Percentiles rank a stretch among this genome's conserved stretches.
phyloP scores from a whole-genome alignment of 805 yeast species.

The Wickerhamomyces rabaulensis region DNA sequence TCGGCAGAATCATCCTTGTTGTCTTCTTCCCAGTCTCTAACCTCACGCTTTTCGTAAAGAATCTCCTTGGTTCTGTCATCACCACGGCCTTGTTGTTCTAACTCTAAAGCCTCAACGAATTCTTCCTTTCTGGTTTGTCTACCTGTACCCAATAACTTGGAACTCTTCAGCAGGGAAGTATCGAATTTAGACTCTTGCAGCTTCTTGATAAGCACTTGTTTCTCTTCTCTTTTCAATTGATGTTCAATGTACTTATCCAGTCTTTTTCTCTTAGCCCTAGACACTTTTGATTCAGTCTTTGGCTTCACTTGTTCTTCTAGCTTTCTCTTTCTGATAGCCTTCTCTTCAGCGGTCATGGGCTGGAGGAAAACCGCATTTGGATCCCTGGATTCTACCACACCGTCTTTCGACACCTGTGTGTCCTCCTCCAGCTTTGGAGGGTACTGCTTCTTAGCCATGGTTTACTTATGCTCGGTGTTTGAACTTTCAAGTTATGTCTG shows the following conservation, averaged over 20 bases:
- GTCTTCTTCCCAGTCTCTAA: slow-evolving; percentile 53
- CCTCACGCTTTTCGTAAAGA: slow-evolving; percentile 63
- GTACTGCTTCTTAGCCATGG: slow-evolving; percentile 39
- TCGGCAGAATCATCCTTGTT: slow-evolving; percentile 24
- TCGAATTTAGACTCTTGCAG: slow-evolving; percentile 61
- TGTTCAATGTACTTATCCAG: slow-evolving; percentile 90
- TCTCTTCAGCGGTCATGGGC: slow-evolving; percentile 63
- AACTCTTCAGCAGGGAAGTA: slow-evolving; percentile 60
- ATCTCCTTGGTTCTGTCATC: slow-evolving; percentile 56
- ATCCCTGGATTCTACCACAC: slow-evolving; percentile 28
- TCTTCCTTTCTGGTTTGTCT: slow-evolving; percentile 61
- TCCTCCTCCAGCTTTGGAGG: slow-evolving; percentile 20
- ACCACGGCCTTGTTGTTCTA: slow-evolving; percentile 69
- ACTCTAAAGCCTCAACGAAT: slow-evolving; percentile 66
- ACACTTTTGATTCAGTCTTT: slow-evolving; percentile 59
- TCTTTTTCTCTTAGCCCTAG: slow-evolving; percentile 68
- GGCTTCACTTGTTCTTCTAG: slow-evolving; percentile 56
- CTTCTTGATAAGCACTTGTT: slow-evolving; percentile 68
- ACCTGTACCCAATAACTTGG: slow-evolving; percentile 77
- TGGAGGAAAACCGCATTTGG: slow-evolving; percentile 56
- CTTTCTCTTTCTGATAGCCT: slow-evolving; percentile 56
- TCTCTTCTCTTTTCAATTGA: slow-evolving; percentile 84
- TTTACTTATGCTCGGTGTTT: slow-evolving; percentile 54
- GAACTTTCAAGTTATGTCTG: background rate
- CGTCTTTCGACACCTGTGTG: slow-evolving; percentile 13